Base-by-base conservation (phyloP, 768 basidiomycete species). In the Brasilioporus rufonigricans region DNA sequence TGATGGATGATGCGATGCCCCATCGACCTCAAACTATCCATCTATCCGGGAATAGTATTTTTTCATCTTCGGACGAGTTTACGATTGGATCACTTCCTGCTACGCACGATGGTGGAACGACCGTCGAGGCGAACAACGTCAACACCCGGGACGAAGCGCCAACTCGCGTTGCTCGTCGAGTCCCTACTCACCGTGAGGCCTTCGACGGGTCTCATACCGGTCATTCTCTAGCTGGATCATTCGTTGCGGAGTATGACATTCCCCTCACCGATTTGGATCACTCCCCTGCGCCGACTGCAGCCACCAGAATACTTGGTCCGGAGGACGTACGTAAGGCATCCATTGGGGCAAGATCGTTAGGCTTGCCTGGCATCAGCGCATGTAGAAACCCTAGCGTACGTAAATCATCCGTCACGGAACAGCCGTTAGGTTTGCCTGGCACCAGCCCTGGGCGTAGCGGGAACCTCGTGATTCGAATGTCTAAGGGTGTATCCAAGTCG, bases 61-160 rank as follows among this genome's bases (percentile, higher is more conserved):
- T 70, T 41, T 60, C 69, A 23, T 62, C 68, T 26, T 70, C 68
- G 8, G 68, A 50, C 39, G 66, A 70, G 14, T 62, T 70, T n/a
- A 61, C 66, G 0, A 48, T 69, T 11, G 39, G 26, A 33, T 50
- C 53, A n/a, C 18, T 53, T 54, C 19, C 59, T 26, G 36, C 39
- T 8, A 16, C 12, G 23, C 55, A 44, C 18, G 35, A 41, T 1
- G 33, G 10, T 14, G 35, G 29, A 39, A 47, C 11, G n/a, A 33
- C 9, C 14, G 18, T 10, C 12, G 51, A 45, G 14, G 21, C 12
- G 27, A 31, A 33, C 36, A 23, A 18, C 2, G 19, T 39, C 24
- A 18, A 26, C 3, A 35, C 9, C 13, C 16, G 14, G 32, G 23
- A 45, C 24, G 39, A 48, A 40, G 8, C 1, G 3, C 38, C 35